These are phyloP conservation scores for Apiotrichum gracile DNA, from an alignment of 1,284 basidiomycete species.

Conservation along the genomic window DNA sequence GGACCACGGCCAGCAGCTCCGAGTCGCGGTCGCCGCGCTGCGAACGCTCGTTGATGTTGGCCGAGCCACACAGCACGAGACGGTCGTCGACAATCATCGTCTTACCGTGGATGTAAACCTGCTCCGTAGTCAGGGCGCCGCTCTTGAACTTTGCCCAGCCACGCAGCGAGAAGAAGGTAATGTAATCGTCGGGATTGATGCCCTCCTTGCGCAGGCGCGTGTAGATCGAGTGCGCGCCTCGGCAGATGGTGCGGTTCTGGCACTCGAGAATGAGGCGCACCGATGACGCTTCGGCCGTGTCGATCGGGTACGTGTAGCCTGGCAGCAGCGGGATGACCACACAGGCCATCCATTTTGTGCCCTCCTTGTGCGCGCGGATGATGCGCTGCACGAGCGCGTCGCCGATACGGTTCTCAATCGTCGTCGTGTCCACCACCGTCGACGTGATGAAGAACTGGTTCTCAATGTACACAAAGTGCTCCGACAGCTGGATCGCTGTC, in stretches of 20 bases:
- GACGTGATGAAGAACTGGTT: slow-evolving; percentile 99
- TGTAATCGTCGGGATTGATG: slow-evolving; percentile 90
- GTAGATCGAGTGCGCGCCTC: slow-evolving; percentile 91
- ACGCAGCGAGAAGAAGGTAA: slow-evolving; percentile 83
- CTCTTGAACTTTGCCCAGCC: slow-evolving; percentile 89
- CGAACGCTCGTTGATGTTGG: slow-evolving; percentile 97
- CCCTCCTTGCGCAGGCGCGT: slow-evolving; percentile 76
- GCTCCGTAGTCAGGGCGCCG: slow-evolving; percentile 81
- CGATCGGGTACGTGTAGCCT: slow-evolving; percentile 89
- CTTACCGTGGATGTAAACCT: slow-evolving; percentile 86
- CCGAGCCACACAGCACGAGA: slow-evolving; percentile 95
- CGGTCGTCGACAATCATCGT: slow-evolving; percentile 88
- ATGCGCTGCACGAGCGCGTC: slow-evolving; percentile 90
- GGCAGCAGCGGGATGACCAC: slow-evolving; percentile 89
- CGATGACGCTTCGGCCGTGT: slow-evolving; percentile 88
- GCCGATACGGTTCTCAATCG: slow-evolving; percentile 88
- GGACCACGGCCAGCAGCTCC: slow-evolving; percentile 83
- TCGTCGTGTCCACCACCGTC: slow-evolving; percentile 77
- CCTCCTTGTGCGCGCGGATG: slow-evolving; percentile 77
- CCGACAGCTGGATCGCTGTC: slow-evolving; percentile 88
- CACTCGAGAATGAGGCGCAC: slow-evolving; percentile 89
- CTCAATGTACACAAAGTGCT: slow-evolving; percentile 61
- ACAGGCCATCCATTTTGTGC: slow-evolving; percentile 82
- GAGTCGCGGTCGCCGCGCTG: slow-evolving; percentile 95
- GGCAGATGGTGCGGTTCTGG: slow-evolving; percentile 80